A percentile compares a stretch with the other conserved stretches of the same genome.
phyloP scores from a whole-genome alignment of 2,329 filamentous ascomycete genomes.

The Blastomyces emzantsi region DNA sequence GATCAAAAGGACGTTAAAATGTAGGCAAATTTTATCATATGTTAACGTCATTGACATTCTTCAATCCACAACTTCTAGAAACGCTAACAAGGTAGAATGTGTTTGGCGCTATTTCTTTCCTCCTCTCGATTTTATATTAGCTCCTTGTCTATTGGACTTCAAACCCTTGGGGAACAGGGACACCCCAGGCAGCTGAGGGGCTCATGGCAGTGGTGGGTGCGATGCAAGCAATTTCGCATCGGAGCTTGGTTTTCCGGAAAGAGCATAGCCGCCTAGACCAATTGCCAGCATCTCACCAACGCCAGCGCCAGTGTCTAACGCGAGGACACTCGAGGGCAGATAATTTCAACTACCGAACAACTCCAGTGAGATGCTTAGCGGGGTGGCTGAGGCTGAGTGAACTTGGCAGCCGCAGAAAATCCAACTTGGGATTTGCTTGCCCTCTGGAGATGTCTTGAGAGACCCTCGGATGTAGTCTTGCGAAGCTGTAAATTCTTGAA shows the following conservation, averaged over 20 bases:
- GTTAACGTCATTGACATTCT: too few relatives aligned
- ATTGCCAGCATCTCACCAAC: neutral
- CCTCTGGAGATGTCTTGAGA: neutral
- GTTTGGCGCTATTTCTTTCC: too few relatives aligned
- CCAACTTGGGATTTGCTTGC: neutral
- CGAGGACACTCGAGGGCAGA: neutral
- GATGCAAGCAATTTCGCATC: neutral
- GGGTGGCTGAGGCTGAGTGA: neutral
- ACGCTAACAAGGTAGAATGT: too few relatives aligned
- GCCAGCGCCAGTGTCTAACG: neutral
- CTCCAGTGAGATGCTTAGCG: neutral
- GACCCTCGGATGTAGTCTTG: neutral
- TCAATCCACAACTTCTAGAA: too few relatives aligned
- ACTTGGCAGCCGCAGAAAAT: neutral
- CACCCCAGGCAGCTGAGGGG: neutral
- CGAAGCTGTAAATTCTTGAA: neutral
- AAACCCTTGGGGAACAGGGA: neutral
- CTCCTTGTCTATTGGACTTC: neutral
- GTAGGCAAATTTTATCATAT: too few relatives aligned
- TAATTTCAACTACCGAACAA: neutral
- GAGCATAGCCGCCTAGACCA: neutral
- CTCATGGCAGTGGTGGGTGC: neutral
- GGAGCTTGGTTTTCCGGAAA: neutral
- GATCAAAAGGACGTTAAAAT: too few relatives aligned
- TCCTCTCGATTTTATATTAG: neutral